Base-by-base conservation (phyloP, 306 rosid genomes). In the Vachellia collinsii region DNA sequence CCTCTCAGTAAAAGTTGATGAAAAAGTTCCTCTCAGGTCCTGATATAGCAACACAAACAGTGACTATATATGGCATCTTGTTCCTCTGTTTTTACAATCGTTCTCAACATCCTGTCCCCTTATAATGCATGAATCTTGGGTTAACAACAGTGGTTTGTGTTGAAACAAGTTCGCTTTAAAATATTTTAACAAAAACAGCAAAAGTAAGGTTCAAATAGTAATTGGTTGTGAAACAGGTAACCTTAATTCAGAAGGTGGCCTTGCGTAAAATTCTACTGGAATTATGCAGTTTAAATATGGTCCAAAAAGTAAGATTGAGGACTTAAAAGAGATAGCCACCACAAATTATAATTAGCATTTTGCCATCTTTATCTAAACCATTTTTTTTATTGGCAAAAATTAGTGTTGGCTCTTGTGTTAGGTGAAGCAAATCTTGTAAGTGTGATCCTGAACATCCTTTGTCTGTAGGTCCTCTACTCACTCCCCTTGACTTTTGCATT, bases 371-470 rank as follows among this genome's bases (percentile, higher is more conserved):
- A 20, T 20, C 34, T n/a, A 56, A 56, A n/a, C 63, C 2, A 8
- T n/a, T n/a, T 8, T n/a, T 8, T 29, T 29, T 29, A 29, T 1
- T 3, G 22, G 5, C n/a, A 50, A 48, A 50, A 50, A 25, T 34
- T 66, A 58, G 63, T 42, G 37, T 4, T 42, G 34, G 42, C 68
- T 61, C 23, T 7, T 59, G 22, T 38, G 72, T 58, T 41, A 25
- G 70, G 72, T 62, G 50, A 83, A 61, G 54, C 47, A 34, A 41
- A 70, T 76, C 19, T 23, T n/a, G 10, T 38, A 2, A 29, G 12
- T 50, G 36, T 16, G 58, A 17, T 17, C 3, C 22, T 51, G 7
- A 51, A 46, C 11, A 51, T 17, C n/a, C 5, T 16, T 16, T 51
- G 16, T 14, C 54, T 47, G 11, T 16, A 36, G 0, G n/a, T 36